A percentile compares a stretch with the other conserved stretches of the same genome.
phyloP scores from a whole-genome alignment of 345 rosid species.

The Acer negundo region DNA sequence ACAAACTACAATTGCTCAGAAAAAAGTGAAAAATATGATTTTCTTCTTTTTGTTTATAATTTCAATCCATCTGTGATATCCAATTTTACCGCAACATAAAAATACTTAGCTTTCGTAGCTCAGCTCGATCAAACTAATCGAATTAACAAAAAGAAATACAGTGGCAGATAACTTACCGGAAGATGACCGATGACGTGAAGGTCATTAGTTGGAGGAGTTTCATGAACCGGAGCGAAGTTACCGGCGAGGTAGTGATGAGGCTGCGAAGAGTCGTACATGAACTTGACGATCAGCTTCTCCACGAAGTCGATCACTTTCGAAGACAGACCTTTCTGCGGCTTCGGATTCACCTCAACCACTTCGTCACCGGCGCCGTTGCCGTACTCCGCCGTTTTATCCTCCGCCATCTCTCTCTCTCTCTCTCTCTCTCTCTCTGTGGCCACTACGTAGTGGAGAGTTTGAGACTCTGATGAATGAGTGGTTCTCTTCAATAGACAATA shows the following conservation, averaged over 20 bases:
- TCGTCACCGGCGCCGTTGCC: slow-evolving; percentile 17
- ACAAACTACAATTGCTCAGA: too few species aligned
- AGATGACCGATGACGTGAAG: slow-evolving; percentile 78
- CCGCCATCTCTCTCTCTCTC: background rate
- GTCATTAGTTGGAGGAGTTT: slow-evolving; percentile 72
- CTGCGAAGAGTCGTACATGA: slow-evolving; percentile 67
- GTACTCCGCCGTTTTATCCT: slow-evolving; percentile 11
- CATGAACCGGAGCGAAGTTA: slow-evolving; percentile 80
- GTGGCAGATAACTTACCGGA: slow-evolving; percentile 48
- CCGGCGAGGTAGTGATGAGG: slow-evolving; percentile 91
- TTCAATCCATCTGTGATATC: background rate
- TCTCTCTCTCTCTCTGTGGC: background rate
- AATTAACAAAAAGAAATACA: too few species aligned
- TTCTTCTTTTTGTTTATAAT: too few species aligned
- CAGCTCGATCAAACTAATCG: background rate
- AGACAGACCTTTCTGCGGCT: slow-evolving; percentile 65
- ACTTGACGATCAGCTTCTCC: slow-evolving; percentile 75
- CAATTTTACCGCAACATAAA: background rate
- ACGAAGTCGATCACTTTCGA: slow-evolving; percentile 67
- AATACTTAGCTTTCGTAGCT: background rate
- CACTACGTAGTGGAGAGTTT: background rate
- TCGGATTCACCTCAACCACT: slow-evolving; percentile 57
- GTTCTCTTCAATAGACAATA: too few species aligned
- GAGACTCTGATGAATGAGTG: too few species aligned
- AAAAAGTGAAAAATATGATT: too few species aligned